A percentile compares a stretch with the other conserved stretches of the same genome.
Evolutionary conservation across 2,329 filamentous ascomycete species (phyloP).

Genomic region (Tricladium varicosporioides): DNA sequence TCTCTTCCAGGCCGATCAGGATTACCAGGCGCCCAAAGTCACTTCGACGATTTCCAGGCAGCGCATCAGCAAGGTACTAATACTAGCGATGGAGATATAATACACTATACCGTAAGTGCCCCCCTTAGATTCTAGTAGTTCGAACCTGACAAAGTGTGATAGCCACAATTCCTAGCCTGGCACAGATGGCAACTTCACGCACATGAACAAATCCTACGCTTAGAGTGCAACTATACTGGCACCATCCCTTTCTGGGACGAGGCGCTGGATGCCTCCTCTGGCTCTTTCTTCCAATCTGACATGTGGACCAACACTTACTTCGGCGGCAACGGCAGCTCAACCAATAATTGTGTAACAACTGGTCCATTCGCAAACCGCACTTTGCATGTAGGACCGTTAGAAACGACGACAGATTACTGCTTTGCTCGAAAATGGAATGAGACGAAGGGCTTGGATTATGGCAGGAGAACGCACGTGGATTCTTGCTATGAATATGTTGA

Average conservation of each 20-base stretch:
- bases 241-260: slow-evolving; percentile 16
- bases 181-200: slow-evolving; percentile 39
- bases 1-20: background rate
- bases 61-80: slow-evolving; percentile 37
- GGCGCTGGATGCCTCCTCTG: slow-evolving; percentile 12
- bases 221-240: slow-evolving; percentile 38
- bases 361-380: slow-evolving; percentile 18
- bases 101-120: slow-evolving; percentile 8
- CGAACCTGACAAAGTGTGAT: background rate
- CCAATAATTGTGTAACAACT: background rate
- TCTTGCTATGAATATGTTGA: slow-evolving; percentile 7
- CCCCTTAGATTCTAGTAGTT: background rate
- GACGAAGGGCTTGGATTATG: slow-evolving; percentile 7
- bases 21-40: slow-evolving; percentile 23
- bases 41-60: slow-evolving; percentile 40
- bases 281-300: slow-evolving; percentile 14
- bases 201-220: slow-evolving; percentile 38
- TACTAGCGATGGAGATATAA: slow-evolving; percentile 31
- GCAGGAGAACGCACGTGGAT: slow-evolving; percentile 1
- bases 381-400: slow-evolving; percentile 10
- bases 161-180: slow-evolving; percentile 39
- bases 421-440: slow-evolving; percentile 8
- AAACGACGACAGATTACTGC: slow-evolving; percentile 11
- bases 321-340: slow-evolving; percentile 11
- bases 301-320: slow-evolving; percentile 14